Evolutionary conservation across 768 basidiomycete species (phyloP).

Genomic region (Sarcomyxa edulis): DNA sequence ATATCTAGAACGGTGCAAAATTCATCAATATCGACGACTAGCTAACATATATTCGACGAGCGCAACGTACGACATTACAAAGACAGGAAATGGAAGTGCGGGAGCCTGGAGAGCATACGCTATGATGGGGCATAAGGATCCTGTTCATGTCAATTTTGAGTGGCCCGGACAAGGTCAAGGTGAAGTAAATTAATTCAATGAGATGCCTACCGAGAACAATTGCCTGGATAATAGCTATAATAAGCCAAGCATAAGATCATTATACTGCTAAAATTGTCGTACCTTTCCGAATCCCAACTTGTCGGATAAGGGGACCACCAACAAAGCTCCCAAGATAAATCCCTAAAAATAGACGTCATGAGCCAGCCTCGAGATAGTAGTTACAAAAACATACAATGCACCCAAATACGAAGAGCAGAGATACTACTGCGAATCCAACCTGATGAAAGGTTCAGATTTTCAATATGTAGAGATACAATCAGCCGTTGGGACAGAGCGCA

Average conservation of each 20-base stretch:
- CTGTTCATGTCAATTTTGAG: constrained; percentile 21
- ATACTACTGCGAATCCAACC: constrained; percentile 34
- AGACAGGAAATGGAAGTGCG: constrained; percentile 60
- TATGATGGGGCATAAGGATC: constrained; percentile 44
- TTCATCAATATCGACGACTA: too few relatives aligned
- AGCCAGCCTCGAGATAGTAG: background rate
- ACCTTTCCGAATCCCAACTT: constrained; percentile 37
- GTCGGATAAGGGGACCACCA: constrained; percentile 23
- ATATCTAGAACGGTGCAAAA: too few relatives aligned
- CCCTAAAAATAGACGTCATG: constrained; percentile 15
- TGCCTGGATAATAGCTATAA: constrained; percentile 8
- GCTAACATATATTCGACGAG: too few relatives aligned
- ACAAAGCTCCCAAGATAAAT: constrained; percentile 21
- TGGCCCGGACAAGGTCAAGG: background rate
- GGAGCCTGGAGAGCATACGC: constrained; percentile 50
- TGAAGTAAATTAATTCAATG: background rate
- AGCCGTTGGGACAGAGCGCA: constrained; percentile 9
- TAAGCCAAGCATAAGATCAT: background rate
- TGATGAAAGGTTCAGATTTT: constrained; percentile 6
- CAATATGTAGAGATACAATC: background rate
- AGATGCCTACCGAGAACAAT: constrained; percentile 14
- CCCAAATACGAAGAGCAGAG: constrained; percentile 37
- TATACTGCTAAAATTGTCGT: constrained; percentile 4
- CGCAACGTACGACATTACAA: constrained; percentile 44
- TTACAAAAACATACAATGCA: constrained; percentile 19